Conservation (phyloP, 2,329 filamentous ascomycete genomes). For the Incumbomyces lentus region DNA sequence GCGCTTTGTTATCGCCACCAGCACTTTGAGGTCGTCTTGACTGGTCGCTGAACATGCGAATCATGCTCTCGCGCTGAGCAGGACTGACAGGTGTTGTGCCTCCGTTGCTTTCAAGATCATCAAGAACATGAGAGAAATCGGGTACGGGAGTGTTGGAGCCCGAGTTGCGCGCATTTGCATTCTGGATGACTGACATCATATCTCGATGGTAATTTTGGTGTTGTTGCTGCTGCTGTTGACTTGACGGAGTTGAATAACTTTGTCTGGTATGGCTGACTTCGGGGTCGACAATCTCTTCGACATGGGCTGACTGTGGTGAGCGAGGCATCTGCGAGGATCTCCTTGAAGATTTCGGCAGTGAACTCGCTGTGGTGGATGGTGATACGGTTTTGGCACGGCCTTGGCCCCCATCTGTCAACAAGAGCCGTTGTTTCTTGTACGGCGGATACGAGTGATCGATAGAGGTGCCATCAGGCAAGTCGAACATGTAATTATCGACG, state of each 20-base stretch:
- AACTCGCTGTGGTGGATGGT: slow-evolving; percentile 23
- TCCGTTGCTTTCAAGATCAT: slow-evolving; percentile 33
- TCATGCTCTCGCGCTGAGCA: slow-evolving; percentile 37
- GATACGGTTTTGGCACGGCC: slow-evolving; percentile 29
- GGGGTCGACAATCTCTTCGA: slow-evolving; percentile 36
- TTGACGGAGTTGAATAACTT: slow-evolving; percentile 4
- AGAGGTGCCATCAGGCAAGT: slow-evolving; percentile 25
- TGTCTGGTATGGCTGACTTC: slow-evolving; percentile 16
- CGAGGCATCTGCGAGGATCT: slow-evolving; percentile 4
- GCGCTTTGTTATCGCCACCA: slow-evolving; percentile 30
- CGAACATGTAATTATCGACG: slow-evolving; percentile 43
- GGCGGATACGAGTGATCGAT: slow-evolving; percentile 28
- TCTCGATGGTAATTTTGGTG: slow-evolving; percentile 10
- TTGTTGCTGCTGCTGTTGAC: slow-evolving; percentile 22
- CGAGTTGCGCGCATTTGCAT: slow-evolving; percentile 34
- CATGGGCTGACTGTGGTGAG: slow-evolving; percentile 22
- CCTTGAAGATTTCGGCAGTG: slow-evolving; percentile 5
- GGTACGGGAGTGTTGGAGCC: slow-evolving; percentile 27
- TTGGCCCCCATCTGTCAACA: slow-evolving; percentile 34
- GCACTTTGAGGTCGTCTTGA: slow-evolving; percentile 47
- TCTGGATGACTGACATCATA: slow-evolving; percentile 40
- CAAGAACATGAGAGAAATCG: slow-evolving; percentile 37
- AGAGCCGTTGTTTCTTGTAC: slow-evolving; percentile 36
- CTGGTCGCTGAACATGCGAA: slow-evolving; percentile 44
- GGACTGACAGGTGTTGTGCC: slow-evolving; percentile 34